Evolutionary conservation across 164 flowering plant species (phyloP).

Genomic region (Santalum album): DNA sequence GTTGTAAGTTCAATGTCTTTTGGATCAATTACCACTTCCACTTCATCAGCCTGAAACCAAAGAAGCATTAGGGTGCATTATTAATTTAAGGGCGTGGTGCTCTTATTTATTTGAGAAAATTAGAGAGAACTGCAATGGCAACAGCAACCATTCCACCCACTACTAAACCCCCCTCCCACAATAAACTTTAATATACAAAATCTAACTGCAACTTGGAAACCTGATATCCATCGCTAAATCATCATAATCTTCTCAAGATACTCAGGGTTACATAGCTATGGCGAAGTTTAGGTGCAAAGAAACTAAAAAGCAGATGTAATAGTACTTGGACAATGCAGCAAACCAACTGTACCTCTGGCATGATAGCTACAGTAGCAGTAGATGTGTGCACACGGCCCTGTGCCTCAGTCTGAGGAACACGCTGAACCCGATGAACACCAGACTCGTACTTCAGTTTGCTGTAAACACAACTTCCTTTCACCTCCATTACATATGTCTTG

Average conservation of each 20-base stretch:
- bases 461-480: constrained; percentile 81
- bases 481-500: constrained; percentile 88
- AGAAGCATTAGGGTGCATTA: not conserved
- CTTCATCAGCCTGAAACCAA: constrained; percentile 73
- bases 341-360: constrained; percentile 71
- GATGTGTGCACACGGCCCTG: constrained; percentile 99
- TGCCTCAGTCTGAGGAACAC: constrained; percentile 92
- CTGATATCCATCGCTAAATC: too few relatives aligned
- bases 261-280: too few relatives aligned
- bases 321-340: not conserved
- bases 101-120: not conserved
- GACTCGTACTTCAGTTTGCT: constrained; percentile 94
- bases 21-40: constrained; percentile 91
- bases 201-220: too few relatives aligned
- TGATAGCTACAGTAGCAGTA: constrained; percentile 95
- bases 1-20: constrained; percentile 95
- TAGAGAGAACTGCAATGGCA: too few relatives aligned
- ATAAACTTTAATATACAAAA: too few relatives aligned
- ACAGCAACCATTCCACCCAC: too few relatives aligned
- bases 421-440: constrained; percentile 98
- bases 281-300: too few relatives aligned
- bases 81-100: not conserved
- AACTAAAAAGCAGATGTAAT: too few relatives aligned
- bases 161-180: too few relatives aligned
- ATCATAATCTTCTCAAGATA: too few relatives aligned